Percentiles rank a stretch among this genome's conserved stretches.
Evolutionary conservation across 371 early-diverging fungal genomes (phyloP).

Genomic region (Smittium mucronatum): DNA sequence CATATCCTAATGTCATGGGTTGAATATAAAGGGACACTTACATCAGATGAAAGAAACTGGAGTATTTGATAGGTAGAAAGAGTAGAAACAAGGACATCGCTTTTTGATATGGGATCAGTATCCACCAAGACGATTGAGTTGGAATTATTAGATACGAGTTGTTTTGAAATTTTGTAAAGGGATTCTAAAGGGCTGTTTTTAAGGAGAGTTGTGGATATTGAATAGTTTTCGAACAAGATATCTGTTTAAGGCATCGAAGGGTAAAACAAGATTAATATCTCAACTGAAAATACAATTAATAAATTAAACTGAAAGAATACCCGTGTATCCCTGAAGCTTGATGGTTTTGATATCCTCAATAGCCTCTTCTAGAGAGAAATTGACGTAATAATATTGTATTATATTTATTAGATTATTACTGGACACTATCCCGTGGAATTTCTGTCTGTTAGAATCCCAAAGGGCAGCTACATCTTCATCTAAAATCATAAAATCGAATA

Average conservation of each 20-base stretch:
- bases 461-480: slow-evolving; percentile 89
- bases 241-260: too few species aligned
- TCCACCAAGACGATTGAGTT: slow-evolving; percentile 84
- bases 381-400: slow-evolving; percentile 76
- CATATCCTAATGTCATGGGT: neutral
- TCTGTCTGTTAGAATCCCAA: slow-evolving; percentile 65
- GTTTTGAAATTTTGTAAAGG: slow-evolving; percentile 63
- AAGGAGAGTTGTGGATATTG: slow-evolving; percentile 6
- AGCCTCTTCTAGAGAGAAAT: slow-evolving; percentile 61
- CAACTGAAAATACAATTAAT: slow-evolving; percentile 5
- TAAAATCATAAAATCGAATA: slow-evolving; percentile 20
- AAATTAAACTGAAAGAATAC: slow-evolving; percentile 17
- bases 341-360: slow-evolving; percentile 73
- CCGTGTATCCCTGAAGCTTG: slow-evolving; percentile 57
- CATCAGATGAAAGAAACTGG: slow-evolving; percentile 77
- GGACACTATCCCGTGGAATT: slow-evolving; percentile 84
- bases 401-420: slow-evolving; percentile 85
- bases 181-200: slow-evolving; percentile 71
- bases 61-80: slow-evolving; percentile 83
- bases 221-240: slow-evolving; percentile 5
- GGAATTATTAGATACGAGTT: slow-evolving; percentile 59
- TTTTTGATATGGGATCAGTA: slow-evolving; percentile 49
- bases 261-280: too few species aligned
- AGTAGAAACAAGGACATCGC: slow-evolving; percentile 80
- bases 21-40: slow-evolving; percentile 25